phyloP scores from a whole-genome alignment of 352 stramenopile species.

The Phytophthora pinifolia region DNA sequence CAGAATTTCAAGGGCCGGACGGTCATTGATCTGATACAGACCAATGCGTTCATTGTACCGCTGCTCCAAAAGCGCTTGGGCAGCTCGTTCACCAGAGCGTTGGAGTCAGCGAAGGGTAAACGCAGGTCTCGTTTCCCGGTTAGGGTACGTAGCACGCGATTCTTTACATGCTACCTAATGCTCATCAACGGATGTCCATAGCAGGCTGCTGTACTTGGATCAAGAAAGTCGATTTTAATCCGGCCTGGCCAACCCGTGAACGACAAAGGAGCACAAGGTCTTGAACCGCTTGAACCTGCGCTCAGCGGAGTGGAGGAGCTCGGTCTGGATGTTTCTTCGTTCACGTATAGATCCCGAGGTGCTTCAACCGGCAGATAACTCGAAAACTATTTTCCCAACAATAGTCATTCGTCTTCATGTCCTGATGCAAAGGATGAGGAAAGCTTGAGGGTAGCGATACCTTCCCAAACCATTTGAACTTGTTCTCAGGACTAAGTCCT shows the following conservation, averaged over 20 bases:
- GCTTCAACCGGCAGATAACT: conserved; percentile 11
- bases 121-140: conserved; percentile 38
- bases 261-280: conserved; percentile 6
- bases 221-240: conserved; percentile 15
- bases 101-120: conserved; percentile 27
- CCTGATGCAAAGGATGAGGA: conserved; percentile 5
- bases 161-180: conserved; percentile 1
- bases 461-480: no score
- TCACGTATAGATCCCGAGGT: conserved; percentile 43
- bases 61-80: conserved; percentile 53
- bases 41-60: conserved; percentile 38
- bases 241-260: conserved; percentile 1
- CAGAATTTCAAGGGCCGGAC: conserved; percentile 66
- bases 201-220: conserved; percentile 19
- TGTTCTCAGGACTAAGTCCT: no score
- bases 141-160: conserved; percentile 13
- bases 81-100: conserved; percentile 20
- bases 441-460: no score
- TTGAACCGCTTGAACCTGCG: conserved; percentile 14
- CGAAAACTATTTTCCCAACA: conserved; percentile 1
- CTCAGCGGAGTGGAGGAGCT: conserved; percentile 52
- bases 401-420: conserved; percentile 12
- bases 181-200: not conserved
- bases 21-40: conserved; percentile 47
- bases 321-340: conserved; percentile 57